Percentiles rank a stretch among this genome's conserved stretches.
Evolutionary conservation across 1,284 basidiomycete genomes (phyloP).

Genomic region (Sanghuangporus baumii): DNA sequence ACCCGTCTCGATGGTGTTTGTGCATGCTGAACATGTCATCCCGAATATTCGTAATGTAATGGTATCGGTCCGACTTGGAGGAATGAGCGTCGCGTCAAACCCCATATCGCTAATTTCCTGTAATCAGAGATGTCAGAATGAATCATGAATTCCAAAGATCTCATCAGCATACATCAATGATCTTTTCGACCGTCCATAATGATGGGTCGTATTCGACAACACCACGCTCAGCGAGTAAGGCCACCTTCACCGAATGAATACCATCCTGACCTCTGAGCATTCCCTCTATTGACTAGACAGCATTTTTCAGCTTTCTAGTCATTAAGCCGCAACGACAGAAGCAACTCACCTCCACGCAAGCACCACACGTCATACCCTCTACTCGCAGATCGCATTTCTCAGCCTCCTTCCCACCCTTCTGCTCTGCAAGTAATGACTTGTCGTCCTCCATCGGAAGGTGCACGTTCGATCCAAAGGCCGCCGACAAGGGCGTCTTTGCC

Average conservation of each 20-base stretch:
- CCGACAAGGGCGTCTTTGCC: conserved; percentile 17
- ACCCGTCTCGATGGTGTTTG: conserved; percentile 70
- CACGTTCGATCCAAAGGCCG: conserved; percentile 18
- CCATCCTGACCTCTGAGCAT: conserved; percentile 83
- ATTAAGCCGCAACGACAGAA: background rate
- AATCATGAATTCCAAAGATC: background rate
- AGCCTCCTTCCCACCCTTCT: conserved; percentile 22
- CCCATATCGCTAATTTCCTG: conserved; percentile 91
- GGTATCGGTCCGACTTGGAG: conserved; percentile 54
- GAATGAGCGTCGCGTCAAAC: conserved; percentile 80
- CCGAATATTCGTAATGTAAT: conserved; percentile 80
- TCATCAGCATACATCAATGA: conserved; percentile 57
- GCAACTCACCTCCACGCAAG: conserved; percentile 77
- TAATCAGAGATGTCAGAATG: background rate
- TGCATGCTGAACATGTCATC: conserved; percentile 88
- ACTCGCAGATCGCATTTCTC: conserved; percentile 69
- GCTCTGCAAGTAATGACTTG: conserved; percentile 31
- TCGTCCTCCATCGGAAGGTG: conserved; percentile 25
- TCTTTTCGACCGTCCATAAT: conserved; percentile 76
- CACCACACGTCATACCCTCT: conserved; percentile 89
- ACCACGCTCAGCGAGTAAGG: conserved; percentile 90
- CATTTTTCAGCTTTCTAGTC: background rate
- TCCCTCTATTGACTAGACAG: conserved; percentile 79
- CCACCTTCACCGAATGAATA: conserved; percentile 86
- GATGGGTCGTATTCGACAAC: conserved; percentile 84